These are phyloP conservation scores for Penicillium sp. DNA, from an alignment of 2,329 filamentous ascomycete genomes.

Conservation along the genomic window DNA sequence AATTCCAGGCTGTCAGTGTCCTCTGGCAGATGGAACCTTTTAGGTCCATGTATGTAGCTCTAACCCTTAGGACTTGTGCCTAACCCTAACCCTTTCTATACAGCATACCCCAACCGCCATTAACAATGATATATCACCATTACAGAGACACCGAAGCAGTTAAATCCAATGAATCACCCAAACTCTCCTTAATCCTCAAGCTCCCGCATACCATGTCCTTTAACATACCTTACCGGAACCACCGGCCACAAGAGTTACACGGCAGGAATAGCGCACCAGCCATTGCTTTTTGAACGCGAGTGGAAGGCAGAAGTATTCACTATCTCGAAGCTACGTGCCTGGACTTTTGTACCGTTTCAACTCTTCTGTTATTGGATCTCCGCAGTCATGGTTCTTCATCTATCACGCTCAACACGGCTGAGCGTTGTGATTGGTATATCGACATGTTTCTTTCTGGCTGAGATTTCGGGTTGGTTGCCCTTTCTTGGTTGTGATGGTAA, in stretches of 20 bases:
- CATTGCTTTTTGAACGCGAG: constrained; percentile 7
- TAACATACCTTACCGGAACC: constrained; percentile 10
- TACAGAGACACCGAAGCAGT: neutral
- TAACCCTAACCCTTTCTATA: neutral
- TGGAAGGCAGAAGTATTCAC: constrained; percentile 3
- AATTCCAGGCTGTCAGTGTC: neutral
- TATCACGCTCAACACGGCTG: constrained; percentile 33
- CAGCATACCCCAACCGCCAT: neutral
- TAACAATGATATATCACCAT: neutral
- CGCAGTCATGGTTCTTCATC: constrained; percentile 22
- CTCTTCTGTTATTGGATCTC: neutral
- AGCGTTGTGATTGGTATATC: constrained; percentile 32
- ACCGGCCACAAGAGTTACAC: constrained; percentile 14
- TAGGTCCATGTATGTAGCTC: neutral
- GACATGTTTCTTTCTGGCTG: constrained; percentile 32
- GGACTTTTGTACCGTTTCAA: neutral
- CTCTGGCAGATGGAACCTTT: neutral
- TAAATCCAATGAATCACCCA: no score
- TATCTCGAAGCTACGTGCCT: neutral
- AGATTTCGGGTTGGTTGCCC: constrained; percentile 29
- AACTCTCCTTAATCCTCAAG: neutral
- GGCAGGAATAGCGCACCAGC: neutral
- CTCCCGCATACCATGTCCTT: constrained; percentile 8
- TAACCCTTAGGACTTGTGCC: neutral
- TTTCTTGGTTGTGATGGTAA: neutral